Conservation (phyloP, 805 yeast species). For the Metschnikowia reukaufii region DNA sequence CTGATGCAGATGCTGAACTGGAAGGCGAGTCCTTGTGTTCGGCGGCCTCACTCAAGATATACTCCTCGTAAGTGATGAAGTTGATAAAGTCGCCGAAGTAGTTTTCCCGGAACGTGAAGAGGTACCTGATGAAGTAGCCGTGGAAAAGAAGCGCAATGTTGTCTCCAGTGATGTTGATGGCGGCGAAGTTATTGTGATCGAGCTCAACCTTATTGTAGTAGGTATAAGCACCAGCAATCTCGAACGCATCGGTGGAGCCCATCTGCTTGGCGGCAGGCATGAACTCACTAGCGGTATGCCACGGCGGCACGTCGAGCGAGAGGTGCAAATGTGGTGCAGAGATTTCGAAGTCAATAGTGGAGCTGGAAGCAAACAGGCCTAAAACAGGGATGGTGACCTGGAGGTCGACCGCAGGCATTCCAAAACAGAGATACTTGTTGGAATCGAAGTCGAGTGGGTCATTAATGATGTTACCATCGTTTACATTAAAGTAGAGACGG, state of each 20-base stretch:
- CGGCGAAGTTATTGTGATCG: constrained; percentile 67
- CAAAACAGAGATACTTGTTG: constrained; percentile 72
- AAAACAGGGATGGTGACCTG: constrained; percentile 58
- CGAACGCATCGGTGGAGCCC: constrained; percentile 67
- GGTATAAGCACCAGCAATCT: constrained; percentile 63
- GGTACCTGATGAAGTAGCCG: constrained; percentile 75
- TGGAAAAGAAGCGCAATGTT: constrained; percentile 68
- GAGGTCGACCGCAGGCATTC: constrained; percentile 56
- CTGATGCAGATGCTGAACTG: background rate
- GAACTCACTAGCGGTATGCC: constrained; percentile 85
- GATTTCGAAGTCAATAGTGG: constrained; percentile 50
- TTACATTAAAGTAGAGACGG: constrained; percentile 70
- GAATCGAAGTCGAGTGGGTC: constrained; percentile 83
- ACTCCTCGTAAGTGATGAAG: constrained; percentile 86
- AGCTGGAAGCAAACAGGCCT: constrained; percentile 50
- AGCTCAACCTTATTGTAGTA: constrained; percentile 58
- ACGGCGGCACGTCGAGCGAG: constrained; percentile 76
- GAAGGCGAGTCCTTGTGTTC: constrained; percentile 3
- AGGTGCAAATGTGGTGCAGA: constrained; percentile 61
- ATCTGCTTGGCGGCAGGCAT: constrained; percentile 54
- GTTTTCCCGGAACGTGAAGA: constrained; percentile 77
- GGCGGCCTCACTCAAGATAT: constrained; percentile 31
- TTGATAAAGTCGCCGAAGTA: constrained; percentile 86
- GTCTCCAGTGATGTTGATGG: constrained; percentile 63
- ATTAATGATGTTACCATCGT: constrained; percentile 84